A percentile compares a stretch with the other conserved stretches of the same genome.
Conservation (phyloP, 129 eudicot species). For the Flaveria brownii region DNA sequence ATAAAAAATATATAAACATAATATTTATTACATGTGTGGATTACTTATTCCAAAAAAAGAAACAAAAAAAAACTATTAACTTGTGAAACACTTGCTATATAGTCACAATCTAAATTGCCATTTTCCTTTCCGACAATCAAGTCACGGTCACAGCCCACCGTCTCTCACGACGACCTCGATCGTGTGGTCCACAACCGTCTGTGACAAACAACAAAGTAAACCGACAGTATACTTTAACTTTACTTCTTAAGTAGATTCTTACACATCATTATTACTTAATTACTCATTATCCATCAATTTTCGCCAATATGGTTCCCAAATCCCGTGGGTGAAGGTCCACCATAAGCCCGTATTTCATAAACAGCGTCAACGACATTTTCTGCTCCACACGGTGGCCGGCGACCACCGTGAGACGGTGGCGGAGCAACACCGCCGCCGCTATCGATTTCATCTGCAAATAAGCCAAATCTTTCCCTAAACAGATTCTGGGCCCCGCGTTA, state of each 20-base stretch:
- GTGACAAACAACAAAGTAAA: conserved; percentile 26
- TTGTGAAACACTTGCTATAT: conserved; percentile 30
- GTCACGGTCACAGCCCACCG: conserved; percentile 23
- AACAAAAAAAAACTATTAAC: neutral
- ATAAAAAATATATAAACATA: neutral
- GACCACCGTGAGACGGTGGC: conserved; percentile 64
- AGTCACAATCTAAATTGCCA: conserved; percentile 33
- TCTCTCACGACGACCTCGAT: conserved; percentile 2
- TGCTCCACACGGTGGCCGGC: conserved; percentile 78
- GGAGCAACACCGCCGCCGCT: conserved; percentile 64
- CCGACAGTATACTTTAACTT: conserved; percentile 24
- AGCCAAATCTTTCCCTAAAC: conserved; percentile 76
- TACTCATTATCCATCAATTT: conserved; percentile 22
- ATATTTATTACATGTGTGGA: conserved; percentile 35
- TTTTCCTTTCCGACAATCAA: conserved; percentile 29
- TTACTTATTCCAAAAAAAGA: conserved; percentile 19
- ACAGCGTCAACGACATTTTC: conserved; percentile 71
- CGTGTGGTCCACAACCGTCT: conserved; percentile 30
- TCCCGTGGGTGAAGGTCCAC: conserved; percentile 64
- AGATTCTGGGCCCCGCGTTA: conserved; percentile 71
- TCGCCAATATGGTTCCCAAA: conserved; percentile 42
- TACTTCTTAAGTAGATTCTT: neutral
- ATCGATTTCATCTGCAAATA: conserved; percentile 82
- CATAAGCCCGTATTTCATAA: conserved; percentile 68
- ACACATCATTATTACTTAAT: too few relatives aligned